Base-by-base conservation (phyloP, 306 rosid species). In the Benincasa hispida region DNA sequence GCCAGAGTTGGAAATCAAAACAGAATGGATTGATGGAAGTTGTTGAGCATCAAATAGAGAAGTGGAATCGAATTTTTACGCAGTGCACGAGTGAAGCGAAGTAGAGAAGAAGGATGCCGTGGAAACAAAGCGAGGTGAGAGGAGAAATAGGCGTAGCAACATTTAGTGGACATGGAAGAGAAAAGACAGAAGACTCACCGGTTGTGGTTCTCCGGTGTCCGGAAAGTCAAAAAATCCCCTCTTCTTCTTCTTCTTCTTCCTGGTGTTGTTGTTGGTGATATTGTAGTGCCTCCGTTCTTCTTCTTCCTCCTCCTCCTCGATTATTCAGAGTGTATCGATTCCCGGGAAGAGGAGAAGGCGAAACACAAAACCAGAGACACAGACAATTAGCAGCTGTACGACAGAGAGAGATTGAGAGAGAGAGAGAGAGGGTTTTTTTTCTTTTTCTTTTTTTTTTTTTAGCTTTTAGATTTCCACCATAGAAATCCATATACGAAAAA, bases 391-490 rank as follows among this genome's bases (percentile, higher is more conserved):
- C 62, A 61, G 84, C 72, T 76, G 79, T 72, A 74, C 48, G 41
- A 79, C 39, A 45, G 35, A 77, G 77, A 74, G 22, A 55, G 59
- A 35, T 10, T 15, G 63, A 63, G 54, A 61, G 75, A 30, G 60
- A 76, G 41, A 76, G n/a, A 53, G 15, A 54, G 55, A 73, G n/a
- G n/a, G n/a, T 10, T 1, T n/a, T 0, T n/a, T 18, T 19, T 34
- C 9, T 66, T 66, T 61, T 60, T 17, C 14, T 37, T 58, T 73
- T 63, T 74, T 35, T 75, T 83, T 84, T 84, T 82, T 69, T 85
- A 81, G 86, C 85, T 81, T 75, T 61, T 83, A 80, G 72, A 76
- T 86, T 82, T 83, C 83, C 86, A 84, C 90, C 91, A 79, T 82
- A 76, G 81, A 87, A 84, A 81, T 77, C 75, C 83, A 82, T 75